These are phyloP conservation scores for Colletotrichum salicis DNA, from an alignment of 2,329 filamentous ascomycete species.

Conservation along the genomic window DNA sequence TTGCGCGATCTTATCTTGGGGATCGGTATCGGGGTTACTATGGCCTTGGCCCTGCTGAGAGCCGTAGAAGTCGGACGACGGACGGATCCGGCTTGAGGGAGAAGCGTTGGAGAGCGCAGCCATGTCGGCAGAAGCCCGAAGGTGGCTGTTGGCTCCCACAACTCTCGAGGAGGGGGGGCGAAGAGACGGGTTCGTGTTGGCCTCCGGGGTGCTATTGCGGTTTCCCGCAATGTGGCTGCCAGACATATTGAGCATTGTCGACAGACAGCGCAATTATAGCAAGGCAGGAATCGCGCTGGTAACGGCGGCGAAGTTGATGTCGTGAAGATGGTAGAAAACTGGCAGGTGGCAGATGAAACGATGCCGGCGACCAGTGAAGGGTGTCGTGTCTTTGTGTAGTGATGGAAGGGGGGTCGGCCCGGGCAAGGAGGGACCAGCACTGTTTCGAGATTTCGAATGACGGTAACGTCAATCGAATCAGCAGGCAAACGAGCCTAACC, in stretches of 20 bases:
- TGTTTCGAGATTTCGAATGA: constrained; percentile 34
- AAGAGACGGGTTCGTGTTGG: constrained; percentile 81
- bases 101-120: constrained; percentile 77
- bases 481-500: not conserved
- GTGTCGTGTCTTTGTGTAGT: constrained; percentile 33
- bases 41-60: constrained; percentile 75
- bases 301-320: constrained; percentile 21
- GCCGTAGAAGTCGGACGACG: constrained; percentile 94
- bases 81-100: constrained; percentile 83
- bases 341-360: constrained; percentile 34
- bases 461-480: constrained; percentile 15
- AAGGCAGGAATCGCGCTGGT: constrained; percentile 13
- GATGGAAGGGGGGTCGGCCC: constrained; percentile 32
- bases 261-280: constrained; percentile 30
- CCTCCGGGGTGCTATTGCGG: constrained; percentile 97
- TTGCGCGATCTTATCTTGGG: constrained; percentile 92
- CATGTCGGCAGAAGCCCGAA: constrained; percentile 97
- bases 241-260: constrained; percentile 70
- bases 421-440: constrained; percentile 31
- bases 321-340: constrained; percentile 16
- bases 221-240: constrained; percentile 79
- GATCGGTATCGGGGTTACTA: constrained; percentile 77
- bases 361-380: constrained; percentile 28
- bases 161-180: constrained; percentile 84
- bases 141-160: constrained; percentile 81